These are phyloP conservation scores for Phytophthora syringae DNA, from an alignment of 352 stramenopile species.

Conservation along the genomic window DNA sequence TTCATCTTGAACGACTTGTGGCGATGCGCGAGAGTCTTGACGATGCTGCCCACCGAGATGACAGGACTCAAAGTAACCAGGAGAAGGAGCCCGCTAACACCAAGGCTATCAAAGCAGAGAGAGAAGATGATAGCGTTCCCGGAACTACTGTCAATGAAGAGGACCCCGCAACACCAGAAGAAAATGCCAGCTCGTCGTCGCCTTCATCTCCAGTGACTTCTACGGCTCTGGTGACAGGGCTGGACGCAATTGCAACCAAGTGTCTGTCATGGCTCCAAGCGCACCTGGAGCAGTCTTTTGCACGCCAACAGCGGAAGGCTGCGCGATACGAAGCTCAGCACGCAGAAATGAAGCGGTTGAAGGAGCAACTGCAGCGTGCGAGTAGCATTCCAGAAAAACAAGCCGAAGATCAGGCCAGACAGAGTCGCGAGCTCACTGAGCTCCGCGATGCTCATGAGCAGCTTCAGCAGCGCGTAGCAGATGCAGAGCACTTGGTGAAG, in stretches of 20 bases:
- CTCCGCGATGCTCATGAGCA: conserved; percentile 38
- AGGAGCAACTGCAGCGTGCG: conserved; percentile 35
- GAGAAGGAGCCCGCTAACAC: neutral
- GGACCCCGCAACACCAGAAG: conserved; percentile 1
- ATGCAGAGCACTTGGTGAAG: conserved; percentile 16
- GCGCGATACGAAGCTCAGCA: conserved; percentile 55
- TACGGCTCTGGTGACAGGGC: conserved; percentile 43
- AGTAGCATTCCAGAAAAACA: conserved; percentile 24
- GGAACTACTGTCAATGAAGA: conserved; percentile 4
- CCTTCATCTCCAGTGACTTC: conserved; percentile 11
- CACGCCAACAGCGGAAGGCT: conserved; percentile 51
- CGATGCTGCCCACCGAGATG: conserved; percentile 3
- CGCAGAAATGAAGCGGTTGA: conserved; percentile 50
- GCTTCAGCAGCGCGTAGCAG: conserved; percentile 21
- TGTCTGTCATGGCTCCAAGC: conserved; percentile 65
- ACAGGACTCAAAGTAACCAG: conserved; percentile 6
- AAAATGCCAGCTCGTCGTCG: conserved; percentile 15
- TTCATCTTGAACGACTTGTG: conserved; percentile 66
- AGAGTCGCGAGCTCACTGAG: conserved; percentile 29
- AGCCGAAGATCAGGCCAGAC: conserved; percentile 41
- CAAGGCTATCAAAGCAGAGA: neutral
- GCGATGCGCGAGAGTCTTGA: conserved; percentile 61
- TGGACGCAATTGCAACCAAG: conserved; percentile 54
- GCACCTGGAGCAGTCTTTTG: conserved; percentile 53
- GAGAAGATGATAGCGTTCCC: neutral